A percentile compares a stretch with the other conserved stretches of the same genome.
Conservation (phyloP, 306 rosid genomes). For the Ceratonia siliqua region DNA sequence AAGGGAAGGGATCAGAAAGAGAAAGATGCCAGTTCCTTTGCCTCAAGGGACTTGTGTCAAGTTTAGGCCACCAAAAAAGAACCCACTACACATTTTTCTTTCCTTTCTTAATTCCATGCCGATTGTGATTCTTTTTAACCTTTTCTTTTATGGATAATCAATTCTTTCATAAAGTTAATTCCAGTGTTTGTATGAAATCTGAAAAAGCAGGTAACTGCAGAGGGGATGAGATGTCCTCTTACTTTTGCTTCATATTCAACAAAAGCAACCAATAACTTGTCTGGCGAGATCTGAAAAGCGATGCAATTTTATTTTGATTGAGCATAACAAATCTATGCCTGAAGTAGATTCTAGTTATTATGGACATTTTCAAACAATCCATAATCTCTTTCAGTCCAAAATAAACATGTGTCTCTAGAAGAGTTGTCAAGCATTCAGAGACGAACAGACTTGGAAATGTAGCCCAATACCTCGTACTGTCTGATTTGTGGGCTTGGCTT, state of each 20-base stretch:
- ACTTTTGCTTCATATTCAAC: not conserved
- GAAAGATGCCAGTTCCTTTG: slow-evolving; percentile 22
- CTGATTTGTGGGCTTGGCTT: too few species aligned
- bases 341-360: not conserved
- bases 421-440: too few species aligned
- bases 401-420: too few species aligned
- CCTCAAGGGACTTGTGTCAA: slow-evolving; percentile 8
- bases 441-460: too few species aligned
- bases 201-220: not conserved
- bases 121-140: not conserved
- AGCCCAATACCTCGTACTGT: too few species aligned
- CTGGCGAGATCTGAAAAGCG: too few species aligned
- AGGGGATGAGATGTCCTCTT: not conserved
- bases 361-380: too few species aligned
- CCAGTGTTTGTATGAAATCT: not conserved
- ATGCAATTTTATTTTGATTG: not conserved
- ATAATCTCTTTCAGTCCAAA: too few species aligned
- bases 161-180: not conserved
- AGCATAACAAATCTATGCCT: not conserved
- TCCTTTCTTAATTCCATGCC: slow-evolving; percentile 12
- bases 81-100: slow-evolving; percentile 1
- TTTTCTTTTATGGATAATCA: not conserved
- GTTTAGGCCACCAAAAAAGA: not conserved
- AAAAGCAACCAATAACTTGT: not conserved
- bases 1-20: too few species aligned